Base-by-base conservation (phyloP, 805 yeast species). In the Blastobotrys terrestris region DNA sequence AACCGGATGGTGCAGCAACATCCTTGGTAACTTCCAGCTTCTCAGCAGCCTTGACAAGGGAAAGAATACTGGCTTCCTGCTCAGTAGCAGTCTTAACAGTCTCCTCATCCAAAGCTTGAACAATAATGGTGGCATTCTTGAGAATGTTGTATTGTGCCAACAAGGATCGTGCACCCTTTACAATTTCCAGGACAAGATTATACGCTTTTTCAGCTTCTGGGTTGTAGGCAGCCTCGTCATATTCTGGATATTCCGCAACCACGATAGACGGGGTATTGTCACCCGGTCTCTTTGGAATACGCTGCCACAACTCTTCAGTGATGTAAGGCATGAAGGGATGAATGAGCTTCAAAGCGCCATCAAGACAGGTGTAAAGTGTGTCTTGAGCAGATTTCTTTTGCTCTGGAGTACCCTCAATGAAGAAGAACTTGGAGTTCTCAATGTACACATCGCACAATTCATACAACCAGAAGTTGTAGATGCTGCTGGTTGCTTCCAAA, bases 281-380 rank as follows among this genome's bases (percentile, higher is more conserved):
- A 51, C 82, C 73, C 5, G 80, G 78, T 67, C 97, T 83, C 65
- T 86, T 85, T 63, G 98, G 98, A 65, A 94, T 76, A 73, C 98
- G 87, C 76, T 94, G 99, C 97, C 97, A 94, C 87, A 94, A 81
- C 77, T 94, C 99, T 73, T 94, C 99, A 47, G 98, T 85, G 60
- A 94, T 76, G 68, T 81, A 94, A 41, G 99, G 99, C 99, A 94
- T 94, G 77, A 89, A 94, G 69, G 99, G 99, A 68, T 92, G 98
- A 62, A 92, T 94, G 74, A 94, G 68, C 68, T 79, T 84, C 74
- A 92, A 79, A 8, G 97, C 97, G 60, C 86, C 87, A 65, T 94
- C 98, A 61, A 92, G 77, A 74, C 95, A 81, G 39, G 94, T 87
- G 81, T 90, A 94, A 60, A 94, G 77, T 20, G 98, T 94, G 69